Evolutionary conservation across 805 yeast genomes (phyloP).

Genomic region (Diddensiella caesifluorescens): DNA sequence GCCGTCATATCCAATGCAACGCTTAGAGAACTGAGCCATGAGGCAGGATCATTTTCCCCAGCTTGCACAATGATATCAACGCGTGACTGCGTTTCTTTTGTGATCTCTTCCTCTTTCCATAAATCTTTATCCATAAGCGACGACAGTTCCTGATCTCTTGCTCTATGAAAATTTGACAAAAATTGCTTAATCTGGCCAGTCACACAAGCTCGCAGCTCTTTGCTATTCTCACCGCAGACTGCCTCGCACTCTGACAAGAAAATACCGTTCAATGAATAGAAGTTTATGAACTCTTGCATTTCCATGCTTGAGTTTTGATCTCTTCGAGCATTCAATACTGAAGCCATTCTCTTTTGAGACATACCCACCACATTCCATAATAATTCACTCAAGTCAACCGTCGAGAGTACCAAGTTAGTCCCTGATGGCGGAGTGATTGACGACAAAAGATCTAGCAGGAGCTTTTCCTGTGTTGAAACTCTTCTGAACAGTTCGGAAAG

Average conservation of each 20-base stretch:
- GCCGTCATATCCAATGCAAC: conserved; percentile 9
- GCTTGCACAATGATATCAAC: conserved; percentile 49
- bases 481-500: conserved; percentile 70
- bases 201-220: conserved; percentile 62
- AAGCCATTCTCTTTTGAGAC: conserved; percentile 71
- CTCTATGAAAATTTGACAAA: conserved; percentile 49
- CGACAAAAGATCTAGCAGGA: conserved; percentile 57
- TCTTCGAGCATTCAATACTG: conserved; percentile 69
- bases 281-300: conserved; percentile 56
- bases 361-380: conserved; percentile 64
- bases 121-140: conserved; percentile 56
- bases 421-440: conserved; percentile 30
- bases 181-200: conserved; percentile 62
- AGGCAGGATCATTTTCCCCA: conserved; percentile 41
- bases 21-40: conserved; percentile 41
- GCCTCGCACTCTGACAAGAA: conserved; percentile 81
- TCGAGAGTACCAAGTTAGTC: conserved; percentile 22
- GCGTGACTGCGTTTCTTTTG: conserved; percentile 41
- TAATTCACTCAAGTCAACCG: conserved; percentile 60
- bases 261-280: conserved; percentile 59
- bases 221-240: conserved; percentile 60
- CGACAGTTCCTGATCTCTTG: conserved; percentile 43
- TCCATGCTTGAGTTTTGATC: conserved; percentile 58
- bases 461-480: conserved; percentile 70
- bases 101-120: conserved; percentile 73